These are phyloP conservation scores for Echinochloa phyllopogon DNA, from an alignment of 176 grass and related monocot species.

Conservation along the genomic window DNA sequence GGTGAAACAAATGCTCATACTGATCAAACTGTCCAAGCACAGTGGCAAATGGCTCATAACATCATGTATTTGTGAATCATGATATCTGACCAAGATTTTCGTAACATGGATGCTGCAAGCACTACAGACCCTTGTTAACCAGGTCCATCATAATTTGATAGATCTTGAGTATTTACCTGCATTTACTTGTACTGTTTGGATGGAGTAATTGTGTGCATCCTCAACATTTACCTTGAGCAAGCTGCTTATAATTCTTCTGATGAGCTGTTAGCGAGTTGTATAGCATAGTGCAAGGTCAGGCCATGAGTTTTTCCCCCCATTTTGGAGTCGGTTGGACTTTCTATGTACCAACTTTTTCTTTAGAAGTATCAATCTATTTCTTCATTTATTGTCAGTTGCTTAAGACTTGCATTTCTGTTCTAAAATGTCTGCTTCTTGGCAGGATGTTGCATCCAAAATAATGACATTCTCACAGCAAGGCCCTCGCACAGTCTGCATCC, in stretches of 20 bases:
- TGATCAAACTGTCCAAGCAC: background rate
- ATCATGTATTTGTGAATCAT: background rate
- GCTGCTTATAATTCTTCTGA: background rate
- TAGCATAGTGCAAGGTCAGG: background rate
- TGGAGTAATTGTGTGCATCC: background rate
- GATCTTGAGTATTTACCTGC: background rate
- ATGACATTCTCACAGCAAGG: constrained; percentile 99
- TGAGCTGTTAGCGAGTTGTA: background rate
- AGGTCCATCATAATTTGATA: background rate
- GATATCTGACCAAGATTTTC: constrained; percentile 10
- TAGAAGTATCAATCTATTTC: background rate
- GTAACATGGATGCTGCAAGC: background rate
- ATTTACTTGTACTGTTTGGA: background rate
- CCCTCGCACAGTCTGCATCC: constrained; percentile 92
- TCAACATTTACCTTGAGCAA: background rate
- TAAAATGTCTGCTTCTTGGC: constrained; percentile 41
- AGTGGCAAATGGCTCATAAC: background rate
- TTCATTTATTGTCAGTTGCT: background rate
- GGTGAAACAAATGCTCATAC: background rate
- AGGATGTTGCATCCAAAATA: constrained; percentile 99
- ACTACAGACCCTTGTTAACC: background rate
- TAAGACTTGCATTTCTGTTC: constrained; percentile 15
- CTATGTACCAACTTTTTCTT: background rate
- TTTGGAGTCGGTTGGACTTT: background rate
- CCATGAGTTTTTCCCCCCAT: background rate